Conservation (phyloP, 192 early-diverging fungal species). For the Thamnidium elegans region DNA sequence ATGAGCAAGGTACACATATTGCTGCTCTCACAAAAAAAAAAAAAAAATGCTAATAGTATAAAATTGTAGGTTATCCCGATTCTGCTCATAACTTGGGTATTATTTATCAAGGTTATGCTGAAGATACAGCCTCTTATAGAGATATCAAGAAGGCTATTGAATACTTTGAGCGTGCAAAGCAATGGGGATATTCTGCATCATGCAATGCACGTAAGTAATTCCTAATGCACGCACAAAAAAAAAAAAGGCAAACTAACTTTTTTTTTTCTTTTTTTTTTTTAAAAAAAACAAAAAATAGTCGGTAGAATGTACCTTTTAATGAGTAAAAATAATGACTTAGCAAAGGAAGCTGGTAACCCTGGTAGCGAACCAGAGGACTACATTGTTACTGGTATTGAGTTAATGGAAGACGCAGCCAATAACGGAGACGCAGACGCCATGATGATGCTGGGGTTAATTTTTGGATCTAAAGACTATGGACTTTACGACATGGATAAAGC, state of each 20-base stretch:
- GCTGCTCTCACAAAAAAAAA: too few relatives aligned
- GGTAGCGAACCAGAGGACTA: conserved; percentile 39
- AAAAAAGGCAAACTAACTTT: too few relatives aligned
- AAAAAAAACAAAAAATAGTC: conserved; percentile 12
- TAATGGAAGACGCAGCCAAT: conserved; percentile 37
- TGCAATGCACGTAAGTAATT: conserved; percentile 39
- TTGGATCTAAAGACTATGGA: conserved; percentile 48
- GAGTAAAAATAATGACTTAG: conserved; percentile 29
- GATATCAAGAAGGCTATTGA: conserved; percentile 38
- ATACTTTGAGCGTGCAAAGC: conserved; percentile 41
- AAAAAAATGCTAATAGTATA: not conserved
- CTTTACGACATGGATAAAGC: conserved; percentile 50
- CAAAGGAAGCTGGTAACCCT: conserved; percentile 34
- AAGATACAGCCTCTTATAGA: conserved; percentile 24
- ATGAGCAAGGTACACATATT: conserved; percentile 44
- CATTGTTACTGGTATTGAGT: conserved; percentile 39
- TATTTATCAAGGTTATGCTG: conserved; percentile 46
- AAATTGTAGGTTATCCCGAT: conserved; percentile 45
- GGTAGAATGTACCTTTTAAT: conserved; percentile 37
- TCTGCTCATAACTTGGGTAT: conserved; percentile 53
- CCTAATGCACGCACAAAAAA: too few relatives aligned
- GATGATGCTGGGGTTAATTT: conserved; percentile 50
- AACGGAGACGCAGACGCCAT: conserved; percentile 45
- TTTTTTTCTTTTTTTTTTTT: too few relatives aligned
- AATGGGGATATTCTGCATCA: conserved; percentile 46